phyloP scores from a whole-genome alignment of 2,329 filamentous ascomycete species.

The Penicillium sp. region DNA sequence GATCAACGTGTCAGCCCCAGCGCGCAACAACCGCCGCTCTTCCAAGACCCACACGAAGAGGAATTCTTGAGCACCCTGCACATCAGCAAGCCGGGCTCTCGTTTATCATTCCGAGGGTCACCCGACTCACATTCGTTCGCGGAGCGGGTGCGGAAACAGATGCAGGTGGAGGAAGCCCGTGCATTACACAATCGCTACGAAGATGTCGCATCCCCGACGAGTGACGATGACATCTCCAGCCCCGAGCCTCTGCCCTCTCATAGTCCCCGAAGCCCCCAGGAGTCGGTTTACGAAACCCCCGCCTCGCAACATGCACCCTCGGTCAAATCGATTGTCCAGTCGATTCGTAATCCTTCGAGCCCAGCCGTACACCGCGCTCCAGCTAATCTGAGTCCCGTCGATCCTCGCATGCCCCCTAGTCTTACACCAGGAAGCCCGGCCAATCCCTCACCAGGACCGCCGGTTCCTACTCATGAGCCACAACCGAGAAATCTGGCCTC shows the following conservation, averaged over 20 bases:
- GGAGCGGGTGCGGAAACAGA: slow-evolving; percentile 48
- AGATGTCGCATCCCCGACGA: slow-evolving; percentile 30
- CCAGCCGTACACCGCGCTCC: slow-evolving; percentile 16
- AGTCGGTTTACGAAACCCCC: slow-evolving; percentile 27
- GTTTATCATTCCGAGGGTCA: slow-evolving; percentile 41
- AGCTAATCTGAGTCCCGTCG: slow-evolving; percentile 24
- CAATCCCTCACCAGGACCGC: slow-evolving; percentile 9
- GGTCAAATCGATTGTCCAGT: slow-evolving; percentile 24
- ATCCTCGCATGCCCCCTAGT: slow-evolving; percentile 25
- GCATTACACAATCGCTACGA: slow-evolving; percentile 48
- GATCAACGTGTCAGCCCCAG: slow-evolving; percentile 16
- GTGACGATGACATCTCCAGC: slow-evolving; percentile 21
- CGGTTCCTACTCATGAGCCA: slow-evolving; percentile 7
- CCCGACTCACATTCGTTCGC: slow-evolving; percentile 47
- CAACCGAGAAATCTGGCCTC: slow-evolving; percentile 6
- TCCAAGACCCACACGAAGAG: slow-evolving; percentile 36
- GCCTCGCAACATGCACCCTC: slow-evolving; percentile 22
- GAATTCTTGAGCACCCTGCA: slow-evolving; percentile 39
- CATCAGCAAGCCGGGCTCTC: slow-evolving; percentile 30
- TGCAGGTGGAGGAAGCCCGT: slow-evolving; percentile 53
- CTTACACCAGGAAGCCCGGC: slow-evolving; percentile 23
- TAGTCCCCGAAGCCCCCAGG: slow-evolving; percentile 10
- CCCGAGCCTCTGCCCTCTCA: slow-evolving; percentile 14
- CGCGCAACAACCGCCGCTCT: slow-evolving; percentile 28
- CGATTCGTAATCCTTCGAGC: slow-evolving; percentile 28